Evolutionary conservation across 768 basidiomycete genomes (phyloP).

Genomic region (Amanita subjunquillea): DNA sequence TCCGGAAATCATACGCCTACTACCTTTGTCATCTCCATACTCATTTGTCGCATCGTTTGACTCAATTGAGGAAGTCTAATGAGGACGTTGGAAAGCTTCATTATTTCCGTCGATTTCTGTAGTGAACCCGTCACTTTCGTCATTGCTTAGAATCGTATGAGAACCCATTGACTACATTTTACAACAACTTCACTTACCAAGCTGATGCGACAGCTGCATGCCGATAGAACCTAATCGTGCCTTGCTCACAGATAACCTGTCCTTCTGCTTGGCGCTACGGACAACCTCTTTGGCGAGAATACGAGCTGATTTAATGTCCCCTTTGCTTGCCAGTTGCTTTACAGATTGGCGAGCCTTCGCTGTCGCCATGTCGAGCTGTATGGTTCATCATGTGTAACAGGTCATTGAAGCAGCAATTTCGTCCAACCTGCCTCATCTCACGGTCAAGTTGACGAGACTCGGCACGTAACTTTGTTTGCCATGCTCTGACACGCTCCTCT

Average conservation of each 20-base stretch:
- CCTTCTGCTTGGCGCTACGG: conserved; percentile 88
- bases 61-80: conserved; percentile 89
- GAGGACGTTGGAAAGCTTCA: conserved; percentile 93
- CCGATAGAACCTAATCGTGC: conserved; percentile 86
- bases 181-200: conserved; percentile 48
- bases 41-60: conserved; percentile 93
- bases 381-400: not conserved
- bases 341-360: conserved; percentile 72
- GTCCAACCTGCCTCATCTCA: conserved; percentile 89
- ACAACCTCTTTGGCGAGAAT: conserved; percentile 94
- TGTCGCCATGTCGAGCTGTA: conserved; percentile 73
- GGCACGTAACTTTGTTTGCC: conserved; percentile 80
- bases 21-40: conserved; percentile 99
- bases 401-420: conserved; percentile 5
- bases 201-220: conserved; percentile 82
- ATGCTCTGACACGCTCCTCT: conserved; percentile 85
- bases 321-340: conserved; percentile 84
- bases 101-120: conserved; percentile 97
- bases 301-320: conserved; percentile 86
- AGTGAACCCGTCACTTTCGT: conserved; percentile 94
- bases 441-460: conserved; percentile 81
- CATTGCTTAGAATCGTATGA: conserved; percentile 52
- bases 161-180: not conserved
- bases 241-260: conserved; percentile 85
- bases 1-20: conserved; percentile 6